Conservation (phyloP, 2,329 filamentous ascomycete genomes). For the Claviceps purpurea region DNA sequence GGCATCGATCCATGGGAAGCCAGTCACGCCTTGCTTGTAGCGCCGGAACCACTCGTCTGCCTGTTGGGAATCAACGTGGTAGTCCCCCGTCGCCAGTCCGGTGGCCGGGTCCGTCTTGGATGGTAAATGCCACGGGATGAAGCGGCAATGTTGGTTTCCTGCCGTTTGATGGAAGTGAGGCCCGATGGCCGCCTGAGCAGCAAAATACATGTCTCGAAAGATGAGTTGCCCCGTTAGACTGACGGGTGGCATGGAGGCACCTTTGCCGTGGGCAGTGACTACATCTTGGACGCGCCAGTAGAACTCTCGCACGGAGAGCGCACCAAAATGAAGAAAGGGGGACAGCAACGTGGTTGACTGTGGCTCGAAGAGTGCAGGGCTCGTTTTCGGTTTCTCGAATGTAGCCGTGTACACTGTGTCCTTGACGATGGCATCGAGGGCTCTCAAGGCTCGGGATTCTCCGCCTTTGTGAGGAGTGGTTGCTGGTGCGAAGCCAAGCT, state of each 20-base stretch:
- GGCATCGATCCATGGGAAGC: conserved; percentile 71
- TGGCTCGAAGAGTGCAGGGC: conserved; percentile 58
- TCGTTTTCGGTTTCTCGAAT: conserved; percentile 65
- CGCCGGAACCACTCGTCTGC: conserved; percentile 54
- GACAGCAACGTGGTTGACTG: conserved; percentile 62
- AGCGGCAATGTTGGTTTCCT: conserved; percentile 54
- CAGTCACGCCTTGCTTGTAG: conserved; percentile 57
- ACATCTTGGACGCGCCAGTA: conserved; percentile 59
- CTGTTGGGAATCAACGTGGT: conserved; percentile 47
- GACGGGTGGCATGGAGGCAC: conserved; percentile 49
- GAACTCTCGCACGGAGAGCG: conserved; percentile 55
- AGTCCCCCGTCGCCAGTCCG: conserved; percentile 40
- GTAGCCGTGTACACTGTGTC: conserved; percentile 56
- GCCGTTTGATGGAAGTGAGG: conserved; percentile 49
- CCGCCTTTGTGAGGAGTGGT: conserved; percentile 57
- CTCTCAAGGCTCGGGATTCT: conserved; percentile 49
- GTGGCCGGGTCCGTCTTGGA: conserved; percentile 36
- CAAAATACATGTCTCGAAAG: conserved; percentile 78
- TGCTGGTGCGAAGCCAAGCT: conserved; percentile 52
- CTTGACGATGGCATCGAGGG: conserved; percentile 44
- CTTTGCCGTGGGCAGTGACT: conserved; percentile 40
- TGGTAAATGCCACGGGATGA: conserved; percentile 67
- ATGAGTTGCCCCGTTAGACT: conserved; percentile 59
- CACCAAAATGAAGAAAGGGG: conserved; percentile 62
- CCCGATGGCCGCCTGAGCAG: conserved; percentile 56